Conservation (phyloP, 441 rosid species). For the Aquilaria agallochum region DNA sequence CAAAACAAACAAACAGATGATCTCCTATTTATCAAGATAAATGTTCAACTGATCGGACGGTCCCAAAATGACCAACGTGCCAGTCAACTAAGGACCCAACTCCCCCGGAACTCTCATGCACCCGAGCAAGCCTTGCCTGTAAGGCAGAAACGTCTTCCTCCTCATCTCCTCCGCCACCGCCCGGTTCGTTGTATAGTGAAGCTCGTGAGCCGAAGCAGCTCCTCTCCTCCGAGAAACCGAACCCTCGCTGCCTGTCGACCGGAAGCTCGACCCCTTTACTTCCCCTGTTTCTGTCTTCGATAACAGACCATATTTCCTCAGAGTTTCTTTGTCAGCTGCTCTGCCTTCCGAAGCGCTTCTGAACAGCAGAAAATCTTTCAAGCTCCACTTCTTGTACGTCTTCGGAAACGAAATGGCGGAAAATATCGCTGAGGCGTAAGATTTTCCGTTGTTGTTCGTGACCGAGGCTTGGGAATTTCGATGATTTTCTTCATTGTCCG, state of each 20-base stretch:
- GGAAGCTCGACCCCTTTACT: constrained; percentile 45
- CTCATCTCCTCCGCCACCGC: constrained; percentile 87
- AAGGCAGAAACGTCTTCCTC: constrained; percentile 81
- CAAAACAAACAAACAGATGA: too few relatives aligned
- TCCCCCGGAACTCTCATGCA: constrained; percentile 69
- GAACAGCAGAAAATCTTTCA: constrained; percentile 71
- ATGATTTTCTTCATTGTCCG: constrained; percentile 36
- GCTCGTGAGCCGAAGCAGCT: constrained; percentile 71
- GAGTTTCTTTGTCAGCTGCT: constrained; percentile 48
- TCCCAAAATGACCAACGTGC: too few relatives aligned
- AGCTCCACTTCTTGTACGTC: constrained; percentile 63
- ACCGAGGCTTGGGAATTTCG: constrained; percentile 26
- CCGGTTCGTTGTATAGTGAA: constrained; percentile 77
- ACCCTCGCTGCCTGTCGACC: constrained; percentile 56
- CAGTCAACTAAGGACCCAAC: constrained; percentile 46
- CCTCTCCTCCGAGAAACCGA: constrained; percentile 38
- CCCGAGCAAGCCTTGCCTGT: constrained; percentile 80
- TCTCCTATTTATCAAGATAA: too few relatives aligned
- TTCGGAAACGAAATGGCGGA: constrained; percentile 61
- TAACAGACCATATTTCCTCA: constrained; percentile 38
- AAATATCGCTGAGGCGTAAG: constrained; percentile 39
- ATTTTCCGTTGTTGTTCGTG: constrained; percentile 23
- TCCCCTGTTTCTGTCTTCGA: constrained; percentile 53
- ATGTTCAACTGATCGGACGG: too few relatives aligned
- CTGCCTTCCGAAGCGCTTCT: constrained; percentile 92